phyloP scores from a whole-genome alignment of 441 rosid genomes.

The Aleurites moluccanus region DNA sequence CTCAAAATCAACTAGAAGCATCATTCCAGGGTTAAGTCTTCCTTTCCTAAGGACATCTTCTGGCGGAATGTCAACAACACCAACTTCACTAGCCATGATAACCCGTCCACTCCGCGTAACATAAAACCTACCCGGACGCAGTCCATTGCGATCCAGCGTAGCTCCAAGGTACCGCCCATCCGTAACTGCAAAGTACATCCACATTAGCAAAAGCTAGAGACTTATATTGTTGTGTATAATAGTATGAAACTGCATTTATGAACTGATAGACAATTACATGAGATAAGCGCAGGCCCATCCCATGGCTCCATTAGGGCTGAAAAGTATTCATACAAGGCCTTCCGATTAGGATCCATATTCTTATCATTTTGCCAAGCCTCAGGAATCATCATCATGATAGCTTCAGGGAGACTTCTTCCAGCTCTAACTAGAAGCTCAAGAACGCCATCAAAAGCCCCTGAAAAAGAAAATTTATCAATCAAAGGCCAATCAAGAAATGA shows the following conservation, averaged over 20 bases:
- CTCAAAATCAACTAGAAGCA: conserved; percentile 99
- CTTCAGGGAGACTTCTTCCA: conserved; percentile 99
- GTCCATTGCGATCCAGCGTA: conserved; percentile 97
- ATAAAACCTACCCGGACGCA: conserved; percentile 99
- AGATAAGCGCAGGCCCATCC: conserved; percentile 99
- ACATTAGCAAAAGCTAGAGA: conserved; percentile 12
- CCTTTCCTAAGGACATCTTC: conserved; percentile 97
- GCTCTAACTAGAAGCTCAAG: conserved; percentile 98
- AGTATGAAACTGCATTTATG: neutral
- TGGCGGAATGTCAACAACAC: conserved; percentile 94
- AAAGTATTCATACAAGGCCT: conserved; percentile 81
- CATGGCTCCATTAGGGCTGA: conserved; percentile 99
- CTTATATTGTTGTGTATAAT: neutral
- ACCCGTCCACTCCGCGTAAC: conserved; percentile 88
- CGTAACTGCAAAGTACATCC: conserved; percentile 63
- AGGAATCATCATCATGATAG: conserved; percentile 99
- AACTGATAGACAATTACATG: conserved; percentile 57
- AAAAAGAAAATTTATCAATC: neutral
- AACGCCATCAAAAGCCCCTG: conserved; percentile 99
- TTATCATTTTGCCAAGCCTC: conserved; percentile 99
- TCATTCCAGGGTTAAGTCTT: conserved; percentile 99
- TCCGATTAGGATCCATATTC: conserved; percentile 90
- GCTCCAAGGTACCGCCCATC: conserved; percentile 99
- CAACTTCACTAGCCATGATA: conserved; percentile 99
- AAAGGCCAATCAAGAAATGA: neutral